Base-by-base conservation (phyloP, 192 early-diverging fungal genomes). In the Linnemannia hyalina region DNA sequence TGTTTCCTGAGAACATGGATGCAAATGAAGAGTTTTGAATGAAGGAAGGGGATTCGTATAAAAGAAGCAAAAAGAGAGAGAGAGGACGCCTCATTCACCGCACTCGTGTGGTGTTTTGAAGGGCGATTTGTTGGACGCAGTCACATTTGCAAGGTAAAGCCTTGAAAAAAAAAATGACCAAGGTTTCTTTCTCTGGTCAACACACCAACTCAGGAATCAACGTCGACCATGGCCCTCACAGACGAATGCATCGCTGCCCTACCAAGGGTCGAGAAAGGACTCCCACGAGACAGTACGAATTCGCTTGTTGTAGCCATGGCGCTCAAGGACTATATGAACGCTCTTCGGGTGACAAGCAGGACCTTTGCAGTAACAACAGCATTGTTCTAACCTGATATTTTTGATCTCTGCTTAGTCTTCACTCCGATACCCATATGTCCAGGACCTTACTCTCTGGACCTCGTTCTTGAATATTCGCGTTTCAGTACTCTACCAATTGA, bases 161-260 rank as follows among this genome's bases (percentile, higher is more conserved):
- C 8, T 23, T 40, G 3, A 70, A 70, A 41, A 38, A 41, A 26
- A 26, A 60, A 23, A 26, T 29, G 54, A 23, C 52, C 10, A 44
- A 44, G 10, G 11, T 6, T 6, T 22, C 15, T 4, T 52, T 18
- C 49, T 20, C 20, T 52, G 18, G 16, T 6, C 49, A 18, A 18
- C 18, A 18, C 18, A 16, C 49, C 44, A 68, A 9, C 10, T 46
- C 57, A 70, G 23, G 32, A 13, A 46, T 42, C 38, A 15, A 52
- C 16, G 60, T 29, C 54, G 40, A 1, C 75, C 54, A 57, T 68
- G 68, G 70, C 11, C 65, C 42, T 77, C 22, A 65, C 60, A 65
- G 78, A 80, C 69, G 78, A 80, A 80, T 85, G 83, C 78, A 77
- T 85, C 22, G 75, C 74, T 36, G 74, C 83, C 29, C 75, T 85